Base-by-base conservation (phyloP, 257 asterid genomes). In the Pogostemon cablin region DNA sequence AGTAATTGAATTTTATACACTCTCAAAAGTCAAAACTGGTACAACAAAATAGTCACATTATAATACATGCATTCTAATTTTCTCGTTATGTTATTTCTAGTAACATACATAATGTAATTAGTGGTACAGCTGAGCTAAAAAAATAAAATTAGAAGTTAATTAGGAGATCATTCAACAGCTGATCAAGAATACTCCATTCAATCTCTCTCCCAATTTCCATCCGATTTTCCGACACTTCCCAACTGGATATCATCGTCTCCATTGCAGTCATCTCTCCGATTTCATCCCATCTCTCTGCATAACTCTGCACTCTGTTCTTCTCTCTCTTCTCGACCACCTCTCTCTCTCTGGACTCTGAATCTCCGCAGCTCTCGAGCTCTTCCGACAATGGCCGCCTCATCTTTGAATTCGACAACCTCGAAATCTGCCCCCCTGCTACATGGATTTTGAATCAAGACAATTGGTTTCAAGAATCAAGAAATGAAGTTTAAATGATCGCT, bases 341-440 rank as follows among this genome's bases (percentile, higher is more conserved):
- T 66, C 66, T 49, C 25, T 72, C 4, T 40, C 54, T 65, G 54
- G 67, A 15, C 49, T 56, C 10, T 67, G 60, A 15, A 5, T 56
- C 53, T 69, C 80, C 80, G 54, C 81, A 78, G 46, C 54, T 82
- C 61, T 85, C 86, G 0, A 86, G 89, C 64, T 85, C 93, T 15
- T 78, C 90, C 3, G 81, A 72, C 68, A 88, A 63, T 12, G 95
- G 89, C 78, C 96, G 77, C 79, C 86, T 82, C 72, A 75, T 64
- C 71, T 78, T 88, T 9, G 88, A 83, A 69, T 71, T 82, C n/a
- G 54, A 67, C 81, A 82, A 69, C 74, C 89, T 83, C 37, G 86
- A 79, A 39, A 60, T 40, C 47, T 75, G 32, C 1, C 32, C 80
- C 46, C 72, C 91, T 85, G 85, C 67, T 32, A 46, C 49, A 70